These are phyloP conservation scores for Tolypocladium album DNA, from an alignment of 2,329 filamentous ascomycete genomes.

Conservation along the genomic window DNA sequence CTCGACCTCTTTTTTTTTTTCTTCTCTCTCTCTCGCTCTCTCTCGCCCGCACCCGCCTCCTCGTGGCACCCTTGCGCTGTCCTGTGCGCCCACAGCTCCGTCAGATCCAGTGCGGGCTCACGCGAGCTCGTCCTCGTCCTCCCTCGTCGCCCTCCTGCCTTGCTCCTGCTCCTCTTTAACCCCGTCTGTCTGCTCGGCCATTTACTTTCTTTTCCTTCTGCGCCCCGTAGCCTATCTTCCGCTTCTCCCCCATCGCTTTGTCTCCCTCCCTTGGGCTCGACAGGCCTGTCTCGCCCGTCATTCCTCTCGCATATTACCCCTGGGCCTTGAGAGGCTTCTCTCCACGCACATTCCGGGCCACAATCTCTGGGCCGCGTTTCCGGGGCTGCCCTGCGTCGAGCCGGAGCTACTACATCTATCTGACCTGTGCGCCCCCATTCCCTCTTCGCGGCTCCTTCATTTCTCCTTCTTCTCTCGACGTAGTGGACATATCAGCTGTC, in stretches of 20 bases:
- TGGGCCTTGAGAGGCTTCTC: conserved; percentile 11
- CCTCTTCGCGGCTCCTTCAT: background rate
- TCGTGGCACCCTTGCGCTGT: conserved; percentile 10
- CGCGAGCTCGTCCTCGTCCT: background rate
- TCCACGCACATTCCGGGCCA: conserved; percentile 6
- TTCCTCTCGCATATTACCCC: conserved; percentile 21
- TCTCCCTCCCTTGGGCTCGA: conserved; percentile 5
- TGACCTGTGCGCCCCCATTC: background rate
- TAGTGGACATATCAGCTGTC: background rate
- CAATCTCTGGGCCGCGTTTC: background rate
- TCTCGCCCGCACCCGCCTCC: background rate
- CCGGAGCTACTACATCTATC: conserved; percentile 1
- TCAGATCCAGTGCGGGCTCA: background rate
- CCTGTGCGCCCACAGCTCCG: conserved; percentile 1
- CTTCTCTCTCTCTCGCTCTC: background rate
- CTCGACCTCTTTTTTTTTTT: too few relatives aligned
- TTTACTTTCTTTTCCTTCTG: background rate
- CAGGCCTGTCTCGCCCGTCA: conserved; percentile 23
- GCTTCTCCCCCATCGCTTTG: conserved; percentile 1
- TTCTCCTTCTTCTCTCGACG: background rate
- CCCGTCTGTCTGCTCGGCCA: background rate
- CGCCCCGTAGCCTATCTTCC: background rate
- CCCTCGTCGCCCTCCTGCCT: background rate
- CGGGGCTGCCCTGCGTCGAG: background rate
- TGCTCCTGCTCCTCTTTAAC: background rate